Conservation (phyloP, 495 filamentous ascomycete species). For the Penicillium angulare region DNA sequence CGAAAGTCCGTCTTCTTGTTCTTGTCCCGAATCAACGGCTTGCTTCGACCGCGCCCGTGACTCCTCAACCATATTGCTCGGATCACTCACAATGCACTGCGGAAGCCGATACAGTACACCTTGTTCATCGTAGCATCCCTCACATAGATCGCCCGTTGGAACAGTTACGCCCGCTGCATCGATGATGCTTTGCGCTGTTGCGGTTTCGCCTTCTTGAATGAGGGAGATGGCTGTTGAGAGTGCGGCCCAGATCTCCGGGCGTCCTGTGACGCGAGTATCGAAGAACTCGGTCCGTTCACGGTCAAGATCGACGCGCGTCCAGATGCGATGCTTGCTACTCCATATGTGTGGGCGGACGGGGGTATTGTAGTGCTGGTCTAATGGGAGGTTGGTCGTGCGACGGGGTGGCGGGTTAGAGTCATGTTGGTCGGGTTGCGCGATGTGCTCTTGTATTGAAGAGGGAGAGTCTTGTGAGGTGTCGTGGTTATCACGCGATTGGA, state of each 20-base stretch:
- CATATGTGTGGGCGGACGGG: constrained; percentile 52
- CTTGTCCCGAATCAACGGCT: constrained; percentile 28
- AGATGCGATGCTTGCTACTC: constrained; percentile 48
- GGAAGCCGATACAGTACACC: constrained; percentile 77
- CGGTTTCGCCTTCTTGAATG: constrained; percentile 58
- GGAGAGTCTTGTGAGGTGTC: constrained; percentile 12
- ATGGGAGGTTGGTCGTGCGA: constrained; percentile 20
- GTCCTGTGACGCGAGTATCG: constrained; percentile 77
- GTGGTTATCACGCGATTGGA: constrained; percentile 34
- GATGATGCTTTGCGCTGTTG: constrained; percentile 73
- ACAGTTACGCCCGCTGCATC: constrained; percentile 77
- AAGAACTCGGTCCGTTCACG: constrained; percentile 67
- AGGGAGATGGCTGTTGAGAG: constrained; percentile 63
- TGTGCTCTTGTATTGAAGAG: constrained; percentile 14
- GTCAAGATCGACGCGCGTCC: constrained; percentile 51
- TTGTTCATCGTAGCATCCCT: constrained; percentile 75
- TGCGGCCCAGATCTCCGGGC: constrained; percentile 74
- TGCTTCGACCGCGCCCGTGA: constrained; percentile 7
- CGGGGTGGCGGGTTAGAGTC: not conserved
- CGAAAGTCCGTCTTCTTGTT: constrained; percentile 45
- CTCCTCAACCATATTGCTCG: constrained; percentile 56
- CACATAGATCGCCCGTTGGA: constrained; percentile 67
- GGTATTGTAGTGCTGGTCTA: constrained; percentile 50
- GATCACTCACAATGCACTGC: constrained; percentile 73
- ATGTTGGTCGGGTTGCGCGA: constrained; percentile 11